Percentiles rank a stretch among this genome's conserved stretches.
phyloP scores from a whole-genome alignment of 352 stramenopile genomes.

The Bremia lactucae region DNA sequence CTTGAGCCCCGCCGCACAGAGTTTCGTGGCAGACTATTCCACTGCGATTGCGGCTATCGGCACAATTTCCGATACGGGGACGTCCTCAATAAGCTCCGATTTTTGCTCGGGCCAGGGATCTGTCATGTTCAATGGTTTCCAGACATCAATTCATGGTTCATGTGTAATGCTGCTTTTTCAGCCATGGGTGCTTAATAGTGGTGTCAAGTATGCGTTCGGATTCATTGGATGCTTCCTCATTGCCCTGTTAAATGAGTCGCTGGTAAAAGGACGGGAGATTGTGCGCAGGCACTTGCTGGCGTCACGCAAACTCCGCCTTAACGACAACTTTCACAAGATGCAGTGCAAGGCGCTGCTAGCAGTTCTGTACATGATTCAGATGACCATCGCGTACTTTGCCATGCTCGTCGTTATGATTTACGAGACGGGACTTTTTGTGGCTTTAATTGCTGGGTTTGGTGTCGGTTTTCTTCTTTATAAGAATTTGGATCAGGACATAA shows the following conservation, averaged over 20 bases:
- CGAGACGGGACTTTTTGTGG: conserved; percentile 64
- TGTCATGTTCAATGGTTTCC: conserved; percentile 80
- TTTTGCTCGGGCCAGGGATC: conserved; percentile 62
- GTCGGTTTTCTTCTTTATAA: conserved; percentile 65
- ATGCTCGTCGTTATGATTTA: conserved; percentile 83
- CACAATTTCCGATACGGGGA: conserved; percentile 10
- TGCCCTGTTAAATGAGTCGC: conserved; percentile 51
- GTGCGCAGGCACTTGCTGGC: conserved; percentile 36
- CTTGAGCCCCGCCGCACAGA: conserved; percentile 36
- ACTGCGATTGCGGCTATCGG: conserved; percentile 13
- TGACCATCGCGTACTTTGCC: conserved; percentile 73
- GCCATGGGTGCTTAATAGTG: conserved; percentile 65
- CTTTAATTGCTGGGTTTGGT: conserved; percentile 59
- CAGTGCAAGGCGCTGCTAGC: conserved; percentile 51
- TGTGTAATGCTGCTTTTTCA: conserved; percentile 72
- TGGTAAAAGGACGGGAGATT: conserved; percentile 44
- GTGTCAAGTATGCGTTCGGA: conserved; percentile 59
- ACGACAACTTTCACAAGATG: conserved; percentile 49
- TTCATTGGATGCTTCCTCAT: conserved; percentile 60
- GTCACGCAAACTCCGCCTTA: conserved; percentile 20
- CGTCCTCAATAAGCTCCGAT: conserved; percentile 17
- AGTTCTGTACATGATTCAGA: conserved; percentile 68
- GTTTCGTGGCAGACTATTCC: conserved; percentile 20
- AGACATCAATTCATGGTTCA: conserved; percentile 55
- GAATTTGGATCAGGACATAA: conserved; percentile 57